Base-by-base conservation (phyloP, 2,329 filamentous ascomycete genomes). In the Pyrenophora tritici-repentis region DNA sequence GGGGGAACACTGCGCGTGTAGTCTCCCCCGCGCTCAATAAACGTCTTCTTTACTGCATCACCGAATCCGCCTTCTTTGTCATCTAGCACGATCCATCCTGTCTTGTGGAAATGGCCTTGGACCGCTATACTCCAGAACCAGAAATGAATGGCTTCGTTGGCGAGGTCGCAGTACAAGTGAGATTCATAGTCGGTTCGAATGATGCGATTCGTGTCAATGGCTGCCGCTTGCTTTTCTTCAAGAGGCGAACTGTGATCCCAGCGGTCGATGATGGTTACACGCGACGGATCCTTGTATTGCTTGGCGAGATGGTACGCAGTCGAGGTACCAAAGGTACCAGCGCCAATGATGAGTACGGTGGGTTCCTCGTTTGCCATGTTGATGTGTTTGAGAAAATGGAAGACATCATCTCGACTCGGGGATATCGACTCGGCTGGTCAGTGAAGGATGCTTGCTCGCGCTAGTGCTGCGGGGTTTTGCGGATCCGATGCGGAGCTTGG, bases 251-350 rank as follows among this genome's bases (percentile, higher is more conserved):
- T 55, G 12, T 54, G 56, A 6, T 55, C 55, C 62, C 62, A 65
- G 9, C 65, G 65, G 35, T 72, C 68, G 17, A 72, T 36, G 37
- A 70, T 52, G 0, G 63, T 71, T 22, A 72, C 62, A n/a, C 56
- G 56, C 2, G 66, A 79, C 29, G 77, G 63, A 35, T 73, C 66
- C 14, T 80, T 77, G 59, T 82, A 78, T 49, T 75, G 76, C 47
- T 76, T 75, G 51, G 81, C 80, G 35, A 87, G 78, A 53, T 87
- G 80, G 52, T 85, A 83, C n/a, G 86, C 86, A 0, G 85, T 87
- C 17, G 83, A 86, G 31, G 81, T 81, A 32, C 86, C 86, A 63
- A 88, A 88, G 24, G 86, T 83, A 37, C 86, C 86, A 6, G 82
- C 83, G 29, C 86, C 86, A 36, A 88, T 73, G 49, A 88, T 86